Conservation (phyloP, 2,329 filamentous ascomycete genomes). For the Shiraia sp. region DNA sequence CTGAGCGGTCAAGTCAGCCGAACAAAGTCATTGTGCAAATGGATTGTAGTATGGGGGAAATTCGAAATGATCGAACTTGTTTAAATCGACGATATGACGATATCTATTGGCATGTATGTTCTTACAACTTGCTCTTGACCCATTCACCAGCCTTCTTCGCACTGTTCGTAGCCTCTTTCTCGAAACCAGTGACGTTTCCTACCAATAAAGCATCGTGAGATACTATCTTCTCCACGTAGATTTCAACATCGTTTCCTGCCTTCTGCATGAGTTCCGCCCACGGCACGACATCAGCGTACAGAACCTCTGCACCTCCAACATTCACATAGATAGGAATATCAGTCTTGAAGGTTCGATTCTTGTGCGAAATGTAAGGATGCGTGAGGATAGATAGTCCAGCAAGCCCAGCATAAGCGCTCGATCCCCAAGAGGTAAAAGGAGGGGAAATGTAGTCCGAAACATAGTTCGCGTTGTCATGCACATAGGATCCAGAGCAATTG, state of each 20-base stretch:
- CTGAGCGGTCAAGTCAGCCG: too few species aligned
- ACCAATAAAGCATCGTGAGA: constrained; percentile 54
- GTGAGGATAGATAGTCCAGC: constrained; percentile 14
- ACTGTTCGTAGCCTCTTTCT: constrained; percentile 39
- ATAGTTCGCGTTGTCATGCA: constrained; percentile 39
- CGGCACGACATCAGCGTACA: constrained; percentile 47
- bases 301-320: constrained; percentile 47
- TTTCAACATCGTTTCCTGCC: constrained; percentile 47
- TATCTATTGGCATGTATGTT: too few species aligned
- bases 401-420: constrained; percentile 34
- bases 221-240: constrained; percentile 47
- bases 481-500: constrained; percentile 25
- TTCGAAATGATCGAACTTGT: too few species aligned
- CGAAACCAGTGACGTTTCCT: constrained; percentile 49
- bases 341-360: constrained; percentile 46
- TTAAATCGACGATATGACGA: too few species aligned
- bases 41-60: too few species aligned
- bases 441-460: constrained; percentile 48
- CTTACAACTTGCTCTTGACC: constrained; percentile 20
- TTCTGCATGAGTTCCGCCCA: constrained; percentile 45
- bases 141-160: constrained; percentile 47
- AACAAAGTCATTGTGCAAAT: too few species aligned
- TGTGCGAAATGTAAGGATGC: constrained; percentile 46
- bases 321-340: constrained; percentile 48
- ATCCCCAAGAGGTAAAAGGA: constrained; percentile 51